phyloP scores from a whole-genome alignment of 495 filamentous ascomycete genomes.

The Penicillium pulvis region DNA sequence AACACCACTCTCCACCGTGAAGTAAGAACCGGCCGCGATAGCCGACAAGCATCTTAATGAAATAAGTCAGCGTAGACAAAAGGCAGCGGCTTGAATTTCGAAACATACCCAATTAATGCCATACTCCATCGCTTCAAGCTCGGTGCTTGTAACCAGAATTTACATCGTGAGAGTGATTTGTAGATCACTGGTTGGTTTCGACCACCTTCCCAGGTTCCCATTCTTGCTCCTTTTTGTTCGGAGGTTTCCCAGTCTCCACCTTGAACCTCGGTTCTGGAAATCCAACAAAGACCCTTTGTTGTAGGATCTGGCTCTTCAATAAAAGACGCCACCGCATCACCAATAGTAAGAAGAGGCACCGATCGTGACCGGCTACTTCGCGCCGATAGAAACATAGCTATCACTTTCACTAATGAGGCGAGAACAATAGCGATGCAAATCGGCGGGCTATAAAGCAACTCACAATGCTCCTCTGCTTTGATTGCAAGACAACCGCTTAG shows the following conservation, averaged over 20 bases:
- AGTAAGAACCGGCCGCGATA: too few relatives aligned
- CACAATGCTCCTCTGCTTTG: conserved; percentile 35
- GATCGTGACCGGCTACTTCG: conserved; percentile 1
- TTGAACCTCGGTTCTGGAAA: conserved; percentile 7
- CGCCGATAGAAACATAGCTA: conserved; percentile 34
- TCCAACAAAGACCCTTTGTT: conserved; percentile 23
- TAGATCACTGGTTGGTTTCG: too few relatives aligned
- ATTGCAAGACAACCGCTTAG: conserved; percentile 13
- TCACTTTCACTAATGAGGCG: conserved; percentile 40
- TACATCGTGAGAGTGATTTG: too few relatives aligned
- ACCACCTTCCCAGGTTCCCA: background rate
- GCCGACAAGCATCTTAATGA: too few relatives aligned
- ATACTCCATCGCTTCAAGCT: too few relatives aligned
- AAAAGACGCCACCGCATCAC: conserved; percentile 33
- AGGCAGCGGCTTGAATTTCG: too few relatives aligned
- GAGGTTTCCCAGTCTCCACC: background rate
- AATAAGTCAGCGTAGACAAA: too few relatives aligned
- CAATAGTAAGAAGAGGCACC: conserved; percentile 21
- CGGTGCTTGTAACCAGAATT: too few relatives aligned
- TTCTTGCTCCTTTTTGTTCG: too few relatives aligned
- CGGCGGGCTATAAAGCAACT: conserved; percentile 44
- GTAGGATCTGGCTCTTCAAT: conserved; percentile 21
- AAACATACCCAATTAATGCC: too few relatives aligned
- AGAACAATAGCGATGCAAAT: conserved; percentile 46
- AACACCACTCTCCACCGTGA: too few relatives aligned